These are phyloP conservation scores for Sorghum bicolor DNA, from an alignment of 176 grass and related monocot species.

Conservation along the genomic window DNA sequence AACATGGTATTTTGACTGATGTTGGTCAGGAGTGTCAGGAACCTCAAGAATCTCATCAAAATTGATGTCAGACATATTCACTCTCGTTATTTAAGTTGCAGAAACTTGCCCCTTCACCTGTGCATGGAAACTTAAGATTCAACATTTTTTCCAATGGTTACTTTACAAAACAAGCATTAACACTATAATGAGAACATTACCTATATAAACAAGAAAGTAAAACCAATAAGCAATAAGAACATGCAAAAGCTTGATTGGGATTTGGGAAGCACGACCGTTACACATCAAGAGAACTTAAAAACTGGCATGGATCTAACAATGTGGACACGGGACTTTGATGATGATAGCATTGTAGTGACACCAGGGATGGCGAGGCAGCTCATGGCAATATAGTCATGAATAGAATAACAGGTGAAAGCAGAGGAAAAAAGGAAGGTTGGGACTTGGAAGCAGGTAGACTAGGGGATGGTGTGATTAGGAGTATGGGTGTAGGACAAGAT, in stretches of 20 bases:
- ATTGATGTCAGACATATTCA: slow-evolving; percentile 41
- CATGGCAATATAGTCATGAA: neutral
- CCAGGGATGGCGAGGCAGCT: neutral
- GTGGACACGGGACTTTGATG: neutral
- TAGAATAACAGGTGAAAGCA: neutral
- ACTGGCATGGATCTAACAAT: neutral
- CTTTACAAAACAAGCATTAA: slow-evolving; percentile 21
- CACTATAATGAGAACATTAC: neutral
- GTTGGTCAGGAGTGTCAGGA: slow-evolving; percentile 65
- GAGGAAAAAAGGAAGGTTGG: neutral
- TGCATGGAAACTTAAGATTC: neutral
- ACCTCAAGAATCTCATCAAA: slow-evolving; percentile 58
- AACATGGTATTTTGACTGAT: slow-evolving; percentile 28
- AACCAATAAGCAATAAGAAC: neutral
- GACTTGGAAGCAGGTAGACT: neutral
- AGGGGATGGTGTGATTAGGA: neutral
- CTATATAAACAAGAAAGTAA: neutral
- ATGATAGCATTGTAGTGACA: neutral
- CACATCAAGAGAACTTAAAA: neutral
- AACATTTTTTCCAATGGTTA: neutral
- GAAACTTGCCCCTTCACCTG: slow-evolving; percentile 6
- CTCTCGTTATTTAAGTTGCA: neutral
- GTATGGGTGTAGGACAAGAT: neutral
- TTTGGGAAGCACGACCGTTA: neutral
- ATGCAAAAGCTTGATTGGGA: neutral